Base-by-base conservation (phyloP, 129 eudicot species). In the Arctium minus region DNA sequence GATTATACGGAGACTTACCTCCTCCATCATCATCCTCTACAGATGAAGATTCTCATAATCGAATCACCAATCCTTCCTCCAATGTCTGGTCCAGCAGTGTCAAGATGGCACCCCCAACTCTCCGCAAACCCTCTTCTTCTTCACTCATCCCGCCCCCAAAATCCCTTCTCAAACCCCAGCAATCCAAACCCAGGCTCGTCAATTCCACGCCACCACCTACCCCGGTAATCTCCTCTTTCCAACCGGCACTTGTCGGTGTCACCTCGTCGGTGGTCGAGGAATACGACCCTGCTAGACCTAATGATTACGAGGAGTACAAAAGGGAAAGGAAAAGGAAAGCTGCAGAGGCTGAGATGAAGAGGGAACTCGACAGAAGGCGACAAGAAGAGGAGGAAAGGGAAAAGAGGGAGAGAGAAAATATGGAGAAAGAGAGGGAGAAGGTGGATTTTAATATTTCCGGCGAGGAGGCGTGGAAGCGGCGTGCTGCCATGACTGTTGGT, bases 1-100 rank as follows among this genome's bases (percentile, higher is more conserved):
- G 98, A 40, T 90, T 94, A 84, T 94, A 94, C 87, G 98, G 98
- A 48, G 98, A 94, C 75, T 91, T 94, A 0, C 98, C 98, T n/a
- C 98, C 98, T 10, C 98, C 98, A 17, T 91, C 98, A 6, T 89
- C 98, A 17, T 91, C 98, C 3, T 89, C 97, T 62, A 72, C 93
- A 36, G 88, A 89, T 30, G 94, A 89, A 32, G 93, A 90, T 46
- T 62, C 84, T 39, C 84, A 81, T 0, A 83, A 73, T 73, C 70
- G 44, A 75, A 32, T 86, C 88, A 46, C 86, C 71, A 86, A 74
- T 67, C 70, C 90, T 30, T 75, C 93, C 15, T 53, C 94, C 70
- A 88, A 79, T 82, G 94, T 92, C 2, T 92, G 97, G 97, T 92
- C 97, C 2, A 85, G 89, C 87, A 89, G 89, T 73, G 93, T 81